Evolutionary conservation across 257 asterid species (phyloP).

Genomic region (Rubia yunnanensis): DNA sequence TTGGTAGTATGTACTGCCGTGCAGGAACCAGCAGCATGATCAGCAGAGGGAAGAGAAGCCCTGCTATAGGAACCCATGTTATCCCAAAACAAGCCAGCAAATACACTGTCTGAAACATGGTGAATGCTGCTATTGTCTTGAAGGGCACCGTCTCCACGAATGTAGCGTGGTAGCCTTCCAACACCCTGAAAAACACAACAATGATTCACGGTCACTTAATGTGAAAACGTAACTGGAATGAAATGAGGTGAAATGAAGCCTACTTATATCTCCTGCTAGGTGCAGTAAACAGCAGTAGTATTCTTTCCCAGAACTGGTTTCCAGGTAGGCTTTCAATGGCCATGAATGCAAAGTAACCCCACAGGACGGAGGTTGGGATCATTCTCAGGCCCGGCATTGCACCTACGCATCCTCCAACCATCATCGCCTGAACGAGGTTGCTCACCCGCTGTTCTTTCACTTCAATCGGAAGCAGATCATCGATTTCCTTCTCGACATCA

Average conservation of each 20-base stretch:
- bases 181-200: slow-evolving; percentile 34
- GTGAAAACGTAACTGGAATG: neutral
- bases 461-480: slow-evolving; percentile 70
- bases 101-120: slow-evolving; percentile 56
- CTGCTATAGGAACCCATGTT: slow-evolving; percentile 91
- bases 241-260: neutral
- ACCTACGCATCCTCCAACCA: slow-evolving; percentile 84
- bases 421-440: slow-evolving; percentile 61
- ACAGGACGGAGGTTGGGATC: slow-evolving; percentile 88
- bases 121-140: slow-evolving; percentile 61
- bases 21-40: slow-evolving; percentile 85
- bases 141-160: slow-evolving; percentile 87
- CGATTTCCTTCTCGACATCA: slow-evolving; percentile 77
- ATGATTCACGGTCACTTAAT: neutral
- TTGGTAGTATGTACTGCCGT: slow-evolving; percentile 61
- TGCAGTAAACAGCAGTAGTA: slow-evolving; percentile 65
- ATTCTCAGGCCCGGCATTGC: slow-evolving; percentile 80
- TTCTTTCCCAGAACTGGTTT: slow-evolving; percentile 87
- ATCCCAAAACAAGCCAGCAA: slow-evolving; percentile 76
- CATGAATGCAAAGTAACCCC: slow-evolving; percentile 96
- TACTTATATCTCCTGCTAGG: slow-evolving; percentile 85
- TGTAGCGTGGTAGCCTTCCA: slow-evolving; percentile 73
- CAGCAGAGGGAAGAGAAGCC: slow-evolving; percentile 65
- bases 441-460: slow-evolving; percentile 89
- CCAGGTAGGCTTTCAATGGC: slow-evolving; percentile 91